phyloP scores from a whole-genome alignment of 139 green algal species.

The Chlamydomonas schloesseri region DNA sequence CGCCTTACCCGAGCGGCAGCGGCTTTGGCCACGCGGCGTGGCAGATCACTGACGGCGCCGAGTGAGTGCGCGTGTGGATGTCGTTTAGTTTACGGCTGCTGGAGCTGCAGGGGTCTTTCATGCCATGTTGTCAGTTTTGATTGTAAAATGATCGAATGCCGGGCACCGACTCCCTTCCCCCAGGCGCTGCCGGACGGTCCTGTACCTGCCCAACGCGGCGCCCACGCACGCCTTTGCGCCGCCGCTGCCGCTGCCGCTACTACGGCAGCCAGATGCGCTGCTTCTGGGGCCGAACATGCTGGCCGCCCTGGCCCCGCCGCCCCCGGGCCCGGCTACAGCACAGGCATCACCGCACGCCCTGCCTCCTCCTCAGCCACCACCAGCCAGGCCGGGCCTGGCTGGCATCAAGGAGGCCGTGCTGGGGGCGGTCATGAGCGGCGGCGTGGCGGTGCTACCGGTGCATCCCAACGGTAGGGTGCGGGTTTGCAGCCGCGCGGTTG shows the following conservation, averaged over 20 bases:
- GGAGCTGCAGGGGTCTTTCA: too few relatives aligned
- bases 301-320: background rate
- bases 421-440: conserved; percentile 4
- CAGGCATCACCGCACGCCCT: background rate
- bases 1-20: conserved; percentile 45
- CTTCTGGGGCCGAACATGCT: conserved; percentile 21
- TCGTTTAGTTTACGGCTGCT: too few relatives aligned
- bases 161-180: too few relatives aligned
- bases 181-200: conserved; percentile 37
- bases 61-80: conserved; percentile 16
- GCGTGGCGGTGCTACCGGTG: conserved; percentile 4
- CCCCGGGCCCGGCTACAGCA: background rate
- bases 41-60: conserved; percentile 40
- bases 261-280: background rate
- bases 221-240: conserved; percentile 35
- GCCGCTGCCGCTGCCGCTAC: conserved; percentile 18
- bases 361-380: background rate
- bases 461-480: conserved; percentile 4
- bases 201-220: conserved; percentile 28
- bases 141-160: too few relatives aligned
- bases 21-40: conserved; percentile 54
- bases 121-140: too few relatives aligned
- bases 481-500: too few relatives aligned
- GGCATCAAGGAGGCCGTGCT: conserved; percentile 26
- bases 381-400: background rate